phyloP scores from a whole-genome alignment of 2,329 filamentous ascomycete species.

The Nigrospora oryzae region DNA sequence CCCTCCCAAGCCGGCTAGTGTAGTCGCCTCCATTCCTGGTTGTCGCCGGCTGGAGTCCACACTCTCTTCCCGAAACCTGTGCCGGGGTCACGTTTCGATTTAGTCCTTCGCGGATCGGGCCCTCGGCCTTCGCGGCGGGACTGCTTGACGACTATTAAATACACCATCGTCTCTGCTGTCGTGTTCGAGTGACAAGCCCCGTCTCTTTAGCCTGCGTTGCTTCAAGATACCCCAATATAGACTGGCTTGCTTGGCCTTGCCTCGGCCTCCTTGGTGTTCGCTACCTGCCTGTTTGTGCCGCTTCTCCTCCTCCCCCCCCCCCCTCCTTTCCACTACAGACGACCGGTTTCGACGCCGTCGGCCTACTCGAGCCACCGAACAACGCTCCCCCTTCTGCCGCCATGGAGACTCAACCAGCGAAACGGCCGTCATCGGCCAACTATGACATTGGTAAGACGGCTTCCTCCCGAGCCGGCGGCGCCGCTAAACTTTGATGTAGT shows the following conservation, averaged over 20 bases:
- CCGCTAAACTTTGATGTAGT: slow-evolving; percentile 39
- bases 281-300: background rate
- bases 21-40: background rate
- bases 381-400: background rate
- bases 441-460: slow-evolving; percentile 36
- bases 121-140: background rate
- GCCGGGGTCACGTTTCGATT: background rate
- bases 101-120: background rate
- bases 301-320: background rate
- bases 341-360: background rate
- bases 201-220: no score
- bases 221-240: background rate
- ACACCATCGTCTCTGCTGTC: background rate
- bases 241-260: background rate
- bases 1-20: background rate
- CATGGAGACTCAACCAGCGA: slow-evolving; percentile 14
- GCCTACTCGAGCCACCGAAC: background rate
- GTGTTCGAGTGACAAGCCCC: background rate
- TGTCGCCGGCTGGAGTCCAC: background rate
- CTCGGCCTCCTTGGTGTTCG: background rate
- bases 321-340: background rate
- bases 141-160: background rate
- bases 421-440: slow-evolving; percentile 10
- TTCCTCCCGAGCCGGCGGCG: background rate
- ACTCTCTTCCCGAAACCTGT: background rate